Base-by-base conservation (phyloP, 495 filamentous ascomycete genomes). In the Aspergillus sclerotiicarbonarius region DNA sequence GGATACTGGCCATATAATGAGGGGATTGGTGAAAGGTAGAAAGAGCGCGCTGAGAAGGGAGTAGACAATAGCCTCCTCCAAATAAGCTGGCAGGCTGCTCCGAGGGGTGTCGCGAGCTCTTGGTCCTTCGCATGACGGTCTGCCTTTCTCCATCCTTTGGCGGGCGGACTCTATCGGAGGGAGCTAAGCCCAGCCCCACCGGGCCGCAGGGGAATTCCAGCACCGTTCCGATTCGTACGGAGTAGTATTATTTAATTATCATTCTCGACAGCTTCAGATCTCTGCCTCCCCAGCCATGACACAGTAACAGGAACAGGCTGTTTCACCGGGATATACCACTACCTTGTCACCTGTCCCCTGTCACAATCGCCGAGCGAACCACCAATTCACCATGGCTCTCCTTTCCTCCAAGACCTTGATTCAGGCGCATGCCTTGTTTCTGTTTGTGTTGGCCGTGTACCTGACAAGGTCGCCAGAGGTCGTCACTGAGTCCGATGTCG, bases 361-460 rank as follows among this genome's bases (percentile, higher is more conserved):
- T 48, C 43, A 47, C 35, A 15, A n/a, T 29, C 9, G 30, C 35
- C 51, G 44, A 43, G 29, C 2, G 25, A 25, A 37, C 8, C 35
- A 57, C 39, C 16, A 35, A 13, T 5, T 46, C 61, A 79, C 31
- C 62, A 96, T 96, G 91, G 87, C 84, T 43, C 75, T 94, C 59
- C 75, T 96, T 62, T 90, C 89, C 8, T 84, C 84, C 56, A 85
- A 82, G 67, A 86, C 86, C 3, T 85, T 96, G 63, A 82, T 96
- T 59, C 87, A 89, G 62, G 84, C 83, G 35, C 76, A 96, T 58
- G 87, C 85, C 62, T 80, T 96, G 70, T 88, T 93, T 78, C 87
- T 93, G 71, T 72, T 94, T 58, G 88, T 89, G 18, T 80, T 93
- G 25, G 88, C 84, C 66, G 91, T 86, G 72, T 90, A 92, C 80